Conservation (phyloP, 2,329 filamentous ascomycete genomes). For the Zymoseptoria tritici region DNA sequence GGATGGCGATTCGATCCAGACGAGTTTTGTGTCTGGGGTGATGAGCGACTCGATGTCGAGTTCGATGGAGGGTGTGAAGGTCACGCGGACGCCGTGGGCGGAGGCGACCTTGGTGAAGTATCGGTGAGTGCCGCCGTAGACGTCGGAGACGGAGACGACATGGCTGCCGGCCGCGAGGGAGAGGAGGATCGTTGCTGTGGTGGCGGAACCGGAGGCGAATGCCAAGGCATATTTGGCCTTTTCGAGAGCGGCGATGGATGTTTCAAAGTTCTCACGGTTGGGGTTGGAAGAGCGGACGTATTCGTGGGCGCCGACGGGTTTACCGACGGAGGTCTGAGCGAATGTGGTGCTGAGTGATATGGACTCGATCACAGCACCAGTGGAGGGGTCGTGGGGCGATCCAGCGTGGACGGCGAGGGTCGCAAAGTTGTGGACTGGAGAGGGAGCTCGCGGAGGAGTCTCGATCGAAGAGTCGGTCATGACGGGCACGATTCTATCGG, state of each 20-base stretch:
- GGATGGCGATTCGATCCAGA: conserved; percentile 95
- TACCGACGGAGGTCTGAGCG: conserved; percentile 80
- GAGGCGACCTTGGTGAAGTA: conserved; percentile 98
- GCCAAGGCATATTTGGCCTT: conserved; percentile 87
- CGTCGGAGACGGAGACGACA: conserved; percentile 92
- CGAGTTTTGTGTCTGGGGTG: conserved; percentile 77
- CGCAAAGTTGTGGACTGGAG: conserved; percentile 74
- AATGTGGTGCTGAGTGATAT: conserved; percentile 97
- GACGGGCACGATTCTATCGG: not conserved
- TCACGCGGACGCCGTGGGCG: conserved; percentile 88
- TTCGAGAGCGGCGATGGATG: conserved; percentile 83
- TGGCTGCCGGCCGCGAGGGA: conserved; percentile 85
- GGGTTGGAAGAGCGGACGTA: conserved; percentile 92
- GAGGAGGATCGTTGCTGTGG: conserved; percentile 88
- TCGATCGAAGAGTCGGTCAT: conserved; percentile 45
- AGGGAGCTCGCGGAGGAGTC: conserved; percentile 65
- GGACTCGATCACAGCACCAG: conserved; percentile 90
- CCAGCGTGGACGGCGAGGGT: conserved; percentile 94
- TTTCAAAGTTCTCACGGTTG: conserved; percentile 91
- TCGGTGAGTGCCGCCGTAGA: conserved; percentile 94
- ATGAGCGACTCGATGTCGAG: conserved; percentile 79
- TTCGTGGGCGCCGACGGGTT: conserved; percentile 82
- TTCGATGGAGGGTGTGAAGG: conserved; percentile 89
- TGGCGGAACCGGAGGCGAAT: conserved; percentile 88
- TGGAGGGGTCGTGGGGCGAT: conserved; percentile 79